Percentiles rank a stretch among this genome's conserved stretches.
Conservation (phyloP, 257 asterid genomes). For the Echium plantagineum region DNA sequence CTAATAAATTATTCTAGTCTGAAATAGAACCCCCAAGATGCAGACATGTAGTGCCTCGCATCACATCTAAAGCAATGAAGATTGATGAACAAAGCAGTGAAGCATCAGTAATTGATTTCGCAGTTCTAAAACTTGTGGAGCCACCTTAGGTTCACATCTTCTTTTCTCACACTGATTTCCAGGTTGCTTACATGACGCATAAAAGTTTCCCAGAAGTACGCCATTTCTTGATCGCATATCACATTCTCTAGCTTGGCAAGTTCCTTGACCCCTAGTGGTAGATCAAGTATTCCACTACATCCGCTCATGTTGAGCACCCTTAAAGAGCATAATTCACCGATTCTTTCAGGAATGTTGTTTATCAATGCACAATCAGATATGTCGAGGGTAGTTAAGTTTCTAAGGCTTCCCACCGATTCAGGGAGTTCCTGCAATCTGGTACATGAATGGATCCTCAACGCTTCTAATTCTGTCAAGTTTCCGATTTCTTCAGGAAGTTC, state of each 20-base stretch:
- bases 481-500: slow-evolving; percentile 21
- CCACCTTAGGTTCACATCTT: slow-evolving; percentile 24
- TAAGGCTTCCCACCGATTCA: slow-evolving; percentile 17
- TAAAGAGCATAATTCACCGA: slow-evolving; percentile 15
- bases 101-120: neutral
- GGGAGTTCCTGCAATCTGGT: slow-evolving; percentile 14
- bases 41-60: too few species aligned
- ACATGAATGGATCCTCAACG: slow-evolving; percentile 25
- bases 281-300: slow-evolving; percentile 12
- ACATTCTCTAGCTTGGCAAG: slow-evolving; percentile 17
- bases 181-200: slow-evolving; percentile 6
- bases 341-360: slow-evolving; percentile 8
- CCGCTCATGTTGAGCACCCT: slow-evolving; percentile 19
- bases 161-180: slow-evolving; percentile 16
- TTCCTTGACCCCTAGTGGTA: slow-evolving; percentile 15
- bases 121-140: slow-evolving; percentile 11
- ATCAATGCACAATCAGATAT: slow-evolving; percentile 24
- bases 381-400: slow-evolving; percentile 14
- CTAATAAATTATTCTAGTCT: too few species aligned
- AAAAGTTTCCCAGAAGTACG: slow-evolving; percentile 10
- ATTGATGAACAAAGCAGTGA: too few species aligned
- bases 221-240: slow-evolving; percentile 22
- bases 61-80: too few species aligned
- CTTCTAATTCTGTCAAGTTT: slow-evolving; percentile 17
- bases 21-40: too few species aligned